Conservation (phyloP, 352 stramenopile genomes). For the Globisporangium megalacanthum region DNA sequence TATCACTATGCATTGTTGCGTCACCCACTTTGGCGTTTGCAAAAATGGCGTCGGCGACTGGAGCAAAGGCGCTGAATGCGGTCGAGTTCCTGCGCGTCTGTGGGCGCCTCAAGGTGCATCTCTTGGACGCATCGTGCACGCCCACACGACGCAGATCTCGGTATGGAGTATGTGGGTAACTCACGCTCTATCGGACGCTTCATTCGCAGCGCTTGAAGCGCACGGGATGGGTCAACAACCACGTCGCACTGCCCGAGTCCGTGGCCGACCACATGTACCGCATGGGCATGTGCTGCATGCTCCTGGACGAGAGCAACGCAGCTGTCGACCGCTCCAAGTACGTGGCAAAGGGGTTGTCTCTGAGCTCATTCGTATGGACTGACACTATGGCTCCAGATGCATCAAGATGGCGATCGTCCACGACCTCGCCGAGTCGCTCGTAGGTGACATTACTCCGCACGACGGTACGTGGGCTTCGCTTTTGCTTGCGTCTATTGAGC, state of each 20-base stretch:
- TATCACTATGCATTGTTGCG: too few species aligned
- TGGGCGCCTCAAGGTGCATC: conserved; percentile 62
- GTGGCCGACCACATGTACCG: conserved; percentile 94
- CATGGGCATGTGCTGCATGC: conserved; percentile 89
- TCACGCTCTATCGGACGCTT: background rate
- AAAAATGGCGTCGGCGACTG: conserved; percentile 35
- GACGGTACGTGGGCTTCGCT: conserved; percentile 38
- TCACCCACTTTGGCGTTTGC: too few species aligned
- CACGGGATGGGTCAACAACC: conserved; percentile 92
- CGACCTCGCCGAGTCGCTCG: conserved; percentile 90
- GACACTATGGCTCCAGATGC: conserved; percentile 33
- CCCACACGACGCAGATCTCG: too few species aligned
- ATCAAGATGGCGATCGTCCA: conserved; percentile 93
- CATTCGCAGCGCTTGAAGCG: conserved; percentile 73
- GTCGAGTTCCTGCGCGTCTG: conserved; percentile 80
- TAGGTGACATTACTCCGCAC: conserved; percentile 92
- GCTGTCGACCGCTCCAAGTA: conserved; percentile 65
- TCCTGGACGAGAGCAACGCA: conserved; percentile 72
- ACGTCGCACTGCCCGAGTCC: conserved; percentile 84
- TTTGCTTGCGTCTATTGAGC: too few species aligned
- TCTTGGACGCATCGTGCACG: background rate
- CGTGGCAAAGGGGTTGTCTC: conserved; percentile 2
- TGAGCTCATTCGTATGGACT: background rate
- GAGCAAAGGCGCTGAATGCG: conserved; percentile 56
- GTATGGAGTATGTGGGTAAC: too few species aligned